Conservation (phyloP, 768 basidiomycete species). For the Xanthoconium stramineum region DNA sequence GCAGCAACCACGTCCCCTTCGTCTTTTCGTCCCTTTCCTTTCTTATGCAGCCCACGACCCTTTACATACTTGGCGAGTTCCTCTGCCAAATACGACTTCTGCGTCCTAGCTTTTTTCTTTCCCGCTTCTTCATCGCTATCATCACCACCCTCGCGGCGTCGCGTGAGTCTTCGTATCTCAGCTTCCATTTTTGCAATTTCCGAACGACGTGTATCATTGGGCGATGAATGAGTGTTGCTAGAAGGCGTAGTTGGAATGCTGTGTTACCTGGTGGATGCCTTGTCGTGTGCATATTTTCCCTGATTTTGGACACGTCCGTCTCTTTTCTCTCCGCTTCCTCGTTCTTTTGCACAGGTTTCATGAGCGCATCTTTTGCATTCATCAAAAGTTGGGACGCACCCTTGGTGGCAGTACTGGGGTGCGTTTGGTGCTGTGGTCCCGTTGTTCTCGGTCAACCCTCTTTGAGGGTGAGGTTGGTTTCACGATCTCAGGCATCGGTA, state of each 20-base stretch:
- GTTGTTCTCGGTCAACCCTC: constrained; percentile 3
- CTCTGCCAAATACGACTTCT: constrained; percentile 70
- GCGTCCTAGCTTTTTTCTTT: constrained; percentile 54
- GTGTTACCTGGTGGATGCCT: constrained; percentile 55
- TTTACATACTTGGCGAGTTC: constrained; percentile 81
- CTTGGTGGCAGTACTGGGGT: constrained; percentile 10
- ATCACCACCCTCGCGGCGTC: constrained; percentile 50
- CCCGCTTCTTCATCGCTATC: constrained; percentile 64
- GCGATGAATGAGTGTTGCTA: background rate
- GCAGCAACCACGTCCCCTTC: constrained; percentile 70
- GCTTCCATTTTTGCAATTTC: constrained; percentile 88
- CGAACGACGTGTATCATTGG: constrained; percentile 60
- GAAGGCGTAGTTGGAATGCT: background rate
- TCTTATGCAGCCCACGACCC: constrained; percentile 54
- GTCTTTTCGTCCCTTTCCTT: constrained; percentile 59
- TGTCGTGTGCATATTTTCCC: constrained; percentile 72
- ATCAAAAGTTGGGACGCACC: constrained; percentile 6
- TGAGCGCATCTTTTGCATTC: background rate
- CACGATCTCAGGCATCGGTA: constrained; percentile 8
- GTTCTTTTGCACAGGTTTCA: background rate
- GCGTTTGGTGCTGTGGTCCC: background rate
- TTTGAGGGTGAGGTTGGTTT: background rate
- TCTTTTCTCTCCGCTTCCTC: constrained; percentile 24
- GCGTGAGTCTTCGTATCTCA: constrained; percentile 76
- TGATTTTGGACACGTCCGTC: constrained; percentile 64